Conservation (phyloP, 2,329 filamentous ascomycete genomes). For the Lasiodiplodia sp. region DNA sequence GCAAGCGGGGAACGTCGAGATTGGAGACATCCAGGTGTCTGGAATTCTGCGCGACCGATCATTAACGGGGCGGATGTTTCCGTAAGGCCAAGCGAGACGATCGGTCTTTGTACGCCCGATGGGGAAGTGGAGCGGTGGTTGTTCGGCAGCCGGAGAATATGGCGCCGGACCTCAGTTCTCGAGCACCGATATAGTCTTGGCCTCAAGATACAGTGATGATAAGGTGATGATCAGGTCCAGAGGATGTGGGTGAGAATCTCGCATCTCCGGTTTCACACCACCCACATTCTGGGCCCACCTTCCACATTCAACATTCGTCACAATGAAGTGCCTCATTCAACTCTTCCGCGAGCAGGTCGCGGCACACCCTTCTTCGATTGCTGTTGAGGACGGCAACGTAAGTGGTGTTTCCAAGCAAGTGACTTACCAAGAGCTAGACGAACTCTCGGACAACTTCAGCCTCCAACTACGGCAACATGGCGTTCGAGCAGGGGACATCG, state of each 20-base stretch:
- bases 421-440: conserved; percentile 3
- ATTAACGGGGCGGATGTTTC: neutral
- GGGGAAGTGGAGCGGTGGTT: neutral
- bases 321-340: conserved; percentile 15
- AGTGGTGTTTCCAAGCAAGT: conserved; percentile 8
- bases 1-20: neutral
- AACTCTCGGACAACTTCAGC: conserved; percentile 1
- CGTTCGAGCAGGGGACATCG: neutral
- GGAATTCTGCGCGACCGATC: neutral
- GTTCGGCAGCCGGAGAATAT: conserved; percentile 10
- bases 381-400: neutral
- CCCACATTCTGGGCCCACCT: neutral
- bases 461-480: conserved; percentile 8
- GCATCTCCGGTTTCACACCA: neutral
- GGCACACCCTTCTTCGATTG: conserved; percentile 12
- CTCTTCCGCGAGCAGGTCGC: conserved; percentile 14
- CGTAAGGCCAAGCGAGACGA: neutral
- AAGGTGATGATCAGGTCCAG: conserved; percentile 5
- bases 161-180: neutral
- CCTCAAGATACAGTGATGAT: neutral
- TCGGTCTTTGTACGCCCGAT: neutral
- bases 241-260: neutral
- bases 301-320: neutral
- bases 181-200: neutral
- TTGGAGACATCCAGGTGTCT: neutral